phyloP scores from a whole-genome alignment of 1,139 yeast species.

The Candida sp. region DNA sequence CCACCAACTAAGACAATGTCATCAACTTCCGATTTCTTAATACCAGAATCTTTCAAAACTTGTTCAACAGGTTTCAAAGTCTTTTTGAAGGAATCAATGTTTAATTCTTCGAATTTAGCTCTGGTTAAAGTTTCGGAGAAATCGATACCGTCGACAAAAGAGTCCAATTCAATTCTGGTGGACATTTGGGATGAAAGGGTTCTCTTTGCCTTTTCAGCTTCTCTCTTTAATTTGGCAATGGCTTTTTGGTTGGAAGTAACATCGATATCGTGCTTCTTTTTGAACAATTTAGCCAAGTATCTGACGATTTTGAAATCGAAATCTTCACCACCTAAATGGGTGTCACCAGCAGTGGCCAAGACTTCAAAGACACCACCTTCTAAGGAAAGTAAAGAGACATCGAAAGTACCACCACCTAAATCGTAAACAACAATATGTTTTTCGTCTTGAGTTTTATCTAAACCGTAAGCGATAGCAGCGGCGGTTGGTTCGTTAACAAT shows the following conservation, averaged over 20 bases:
- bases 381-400: slow-evolving; percentile 47
- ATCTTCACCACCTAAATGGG: slow-evolving; percentile 83
- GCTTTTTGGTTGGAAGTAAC: slow-evolving; percentile 74
- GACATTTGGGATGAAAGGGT: slow-evolving; percentile 88
- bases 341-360: slow-evolving; percentile 52
- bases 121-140: slow-evolving; percentile 89
- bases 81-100: slow-evolving; percentile 81
- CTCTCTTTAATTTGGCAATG: slow-evolving; percentile 87
- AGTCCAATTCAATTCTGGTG: slow-evolving; percentile 90
- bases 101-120: slow-evolving; percentile 94
- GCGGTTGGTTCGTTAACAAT: slow-evolving; percentile 98
- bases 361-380: slow-evolving; percentile 55
- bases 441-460: slow-evolving; percentile 67
- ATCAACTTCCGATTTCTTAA: slow-evolving; percentile 78
- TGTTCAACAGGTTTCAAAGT: slow-evolving; percentile 92
- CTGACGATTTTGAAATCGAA: slow-evolving; percentile 87
- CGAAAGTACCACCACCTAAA: slow-evolving; percentile 56
- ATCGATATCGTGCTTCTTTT: slow-evolving; percentile 85
- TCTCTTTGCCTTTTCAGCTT: slow-evolving; percentile 96
- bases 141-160: slow-evolving; percentile 94
- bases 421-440: slow-evolving; percentile 50
- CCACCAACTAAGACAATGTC: slow-evolving; percentile 97
- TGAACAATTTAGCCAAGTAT: slow-evolving; percentile 80
- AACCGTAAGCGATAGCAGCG: slow-evolving; percentile 97
- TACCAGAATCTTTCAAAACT: slow-evolving; percentile 86